Evolutionary conservation across 1,284 basidiomycete species (phyloP).

Genomic region (Ganoderma lingzhi): DNA sequence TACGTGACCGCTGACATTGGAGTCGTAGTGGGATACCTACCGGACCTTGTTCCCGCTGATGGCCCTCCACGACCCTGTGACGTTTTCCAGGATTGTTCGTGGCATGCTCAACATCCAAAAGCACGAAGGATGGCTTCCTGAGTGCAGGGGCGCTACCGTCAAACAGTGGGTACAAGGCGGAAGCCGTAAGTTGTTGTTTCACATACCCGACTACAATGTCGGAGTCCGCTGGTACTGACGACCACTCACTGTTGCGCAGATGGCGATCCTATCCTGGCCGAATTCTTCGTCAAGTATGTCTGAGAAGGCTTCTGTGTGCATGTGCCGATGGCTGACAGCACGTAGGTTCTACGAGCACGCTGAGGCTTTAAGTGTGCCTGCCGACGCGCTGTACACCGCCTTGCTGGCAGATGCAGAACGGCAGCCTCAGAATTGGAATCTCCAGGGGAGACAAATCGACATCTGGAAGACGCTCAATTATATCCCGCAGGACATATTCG

Average conservation of each 20-base stretch:
- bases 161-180: conserved; percentile 67
- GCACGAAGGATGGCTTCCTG: conserved; percentile 73
- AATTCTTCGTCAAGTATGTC: conserved; percentile 73
- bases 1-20: no score
- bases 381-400: conserved; percentile 60
- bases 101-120: conserved; percentile 74
- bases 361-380: conserved; percentile 4
- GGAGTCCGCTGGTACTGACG: no score
- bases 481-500: conserved; percentile 56
- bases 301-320: no score
- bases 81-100: conserved; percentile 64
- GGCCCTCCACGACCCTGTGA: conserved; percentile 65
- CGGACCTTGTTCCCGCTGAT: conserved; percentile 65
- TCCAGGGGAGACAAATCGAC: conserved; percentile 67
- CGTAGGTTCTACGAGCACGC: no score
- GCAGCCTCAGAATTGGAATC: conserved; percentile 67
- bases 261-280: conserved; percentile 68
- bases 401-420: conserved; percentile 65
- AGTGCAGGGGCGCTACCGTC: conserved; percentile 62
- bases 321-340: no score
- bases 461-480: conserved; percentile 55
- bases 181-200: conserved; percentile 55
- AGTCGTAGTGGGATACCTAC: conserved; percentile 67
- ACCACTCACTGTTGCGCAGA: conserved; percentile 45
- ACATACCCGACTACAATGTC: neutral